Conservation (phyloP, 1,284 basidiomycete genomes). For the Sporisorium reilianum region DNA sequence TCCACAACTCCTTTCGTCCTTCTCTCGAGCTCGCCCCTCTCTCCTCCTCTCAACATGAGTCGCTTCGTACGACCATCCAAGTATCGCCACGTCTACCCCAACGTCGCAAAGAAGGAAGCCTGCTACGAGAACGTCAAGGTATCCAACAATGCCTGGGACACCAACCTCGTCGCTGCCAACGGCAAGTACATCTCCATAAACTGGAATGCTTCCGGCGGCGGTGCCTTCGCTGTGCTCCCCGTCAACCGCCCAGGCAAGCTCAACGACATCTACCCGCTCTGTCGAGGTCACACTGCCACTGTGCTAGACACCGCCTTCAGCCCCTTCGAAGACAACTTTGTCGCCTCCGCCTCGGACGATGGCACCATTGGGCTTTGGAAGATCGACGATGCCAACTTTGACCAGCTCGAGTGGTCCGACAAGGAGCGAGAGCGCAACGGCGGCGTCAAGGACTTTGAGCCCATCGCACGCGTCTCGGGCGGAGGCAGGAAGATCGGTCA, state of each 20-base stretch:
- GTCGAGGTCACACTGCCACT: slow-evolving; percentile 82
- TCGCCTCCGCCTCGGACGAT: slow-evolving; percentile 92
- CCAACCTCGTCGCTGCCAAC: slow-evolving; percentile 86
- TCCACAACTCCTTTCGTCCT: neutral
- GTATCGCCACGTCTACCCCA: slow-evolving; percentile 86
- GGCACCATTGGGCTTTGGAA: slow-evolving; percentile 92
- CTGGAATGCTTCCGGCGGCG: slow-evolving; percentile 93
- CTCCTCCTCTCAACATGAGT: slow-evolving; percentile 52
- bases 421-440: slow-evolving; percentile 60
- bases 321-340: slow-evolving; percentile 89
- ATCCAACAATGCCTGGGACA: slow-evolving; percentile 82
- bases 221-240: slow-evolving; percentile 92
- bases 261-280: slow-evolving; percentile 91
- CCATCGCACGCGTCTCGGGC: slow-evolving; percentile 72
- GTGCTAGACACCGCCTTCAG: slow-evolving; percentile 98
- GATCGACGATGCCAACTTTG: slow-evolving; percentile 78
- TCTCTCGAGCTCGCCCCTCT: no score
- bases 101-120: slow-evolving; percentile 68
- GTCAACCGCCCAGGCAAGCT: slow-evolving; percentile 75
- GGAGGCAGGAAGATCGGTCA: slow-evolving; percentile 86
- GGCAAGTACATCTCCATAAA: slow-evolving; percentile 83
- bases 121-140: slow-evolving; percentile 86
- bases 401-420: slow-evolving; percentile 61
- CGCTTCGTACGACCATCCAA: slow-evolving; percentile 76
- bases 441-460: slow-evolving; percentile 82